A percentile compares a stretch with the other conserved stretches of the same genome.
phyloP scores from a whole-genome alignment of 257 asterid genomes.

The Rubia yunnanensis region DNA sequence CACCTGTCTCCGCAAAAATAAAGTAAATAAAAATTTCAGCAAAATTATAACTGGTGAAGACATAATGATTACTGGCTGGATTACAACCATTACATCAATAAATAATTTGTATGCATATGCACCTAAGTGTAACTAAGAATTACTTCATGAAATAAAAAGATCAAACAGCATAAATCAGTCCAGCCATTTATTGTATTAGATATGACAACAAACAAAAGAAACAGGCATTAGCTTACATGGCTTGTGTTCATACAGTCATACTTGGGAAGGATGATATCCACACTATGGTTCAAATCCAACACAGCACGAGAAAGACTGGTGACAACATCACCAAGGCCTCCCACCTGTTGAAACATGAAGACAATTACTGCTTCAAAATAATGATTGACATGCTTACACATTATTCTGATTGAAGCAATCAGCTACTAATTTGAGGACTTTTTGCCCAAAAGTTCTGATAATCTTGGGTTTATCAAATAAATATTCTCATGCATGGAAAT shows the following conservation, averaged over 20 bases:
- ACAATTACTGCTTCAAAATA: not conserved
- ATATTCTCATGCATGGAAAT: not conserved
- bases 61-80: not conserved
- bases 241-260: constrained; percentile 68
- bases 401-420: not conserved
- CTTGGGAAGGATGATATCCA: constrained; percentile 86
- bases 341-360: constrained; percentile 61
- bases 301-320: constrained; percentile 98
- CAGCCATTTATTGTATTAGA: not conserved
- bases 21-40: not conserved
- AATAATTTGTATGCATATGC: not conserved
- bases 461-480: not conserved
- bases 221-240: constrained; percentile 46
- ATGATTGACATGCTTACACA: not conserved
- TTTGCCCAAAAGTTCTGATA: not conserved
- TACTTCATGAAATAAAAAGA: not conserved
- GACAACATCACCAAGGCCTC: constrained; percentile 98
- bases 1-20: constrained; percentile 38
- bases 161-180: not conserved
- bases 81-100: not conserved
- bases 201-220: constrained; percentile 15
- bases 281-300: constrained; percentile 86
- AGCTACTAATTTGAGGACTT: not conserved
- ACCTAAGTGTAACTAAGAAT: not conserved
- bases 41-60: not conserved